Base-by-base conservation (phyloP, 2,329 filamentous ascomycete genomes). In the Gremmenia infestans region DNA sequence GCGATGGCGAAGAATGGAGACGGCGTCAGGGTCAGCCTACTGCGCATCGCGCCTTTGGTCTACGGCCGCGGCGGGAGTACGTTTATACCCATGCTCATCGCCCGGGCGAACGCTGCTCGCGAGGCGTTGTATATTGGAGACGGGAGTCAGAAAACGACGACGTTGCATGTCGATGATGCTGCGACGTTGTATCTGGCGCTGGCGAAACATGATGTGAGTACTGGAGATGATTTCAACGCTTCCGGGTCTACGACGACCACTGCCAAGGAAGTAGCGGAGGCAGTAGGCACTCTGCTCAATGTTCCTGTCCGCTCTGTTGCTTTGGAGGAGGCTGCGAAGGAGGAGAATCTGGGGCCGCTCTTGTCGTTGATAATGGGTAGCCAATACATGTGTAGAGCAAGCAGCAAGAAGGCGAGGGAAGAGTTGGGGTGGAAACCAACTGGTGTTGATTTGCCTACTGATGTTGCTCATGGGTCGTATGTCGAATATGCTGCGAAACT, bases 41-140 rank as follows among this genome's bases (percentile, higher is more conserved):
- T 79, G 5, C 70, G 75, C 0, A 66, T 78, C 0, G 67, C 76
- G 3, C 74, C 74, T 0, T 77, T 67, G 25, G 75, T 78, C 0
- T 76, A 78, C 59, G 76, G 76, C 2, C 68, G 68, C 12, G 74
- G 70, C 1, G 74, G 71, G 2, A 51, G 50, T 23, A 3, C 19
- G 19, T 22, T 22, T 22, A 3, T 22, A 22, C 50, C 55, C n/a
- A 59, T 71, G 52, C 67, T 74, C 53, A 70, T 73, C 60, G 3
- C 53, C 55, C 4, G 40, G 54, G 4, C 40, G 35, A 2, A 11
- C 32, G 32, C 23, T 39, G 7, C 15, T 17, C 17, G 43, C 22
- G 28, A 53, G 17, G 40, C 17, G 50, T 25, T 23, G 14, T 52
- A 22, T 25, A 45, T 32, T 52, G 22, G 40, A 35, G 32, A 52